Conservation (phyloP, 306 rosid species). For the Leucaena leucocephala region DNA sequence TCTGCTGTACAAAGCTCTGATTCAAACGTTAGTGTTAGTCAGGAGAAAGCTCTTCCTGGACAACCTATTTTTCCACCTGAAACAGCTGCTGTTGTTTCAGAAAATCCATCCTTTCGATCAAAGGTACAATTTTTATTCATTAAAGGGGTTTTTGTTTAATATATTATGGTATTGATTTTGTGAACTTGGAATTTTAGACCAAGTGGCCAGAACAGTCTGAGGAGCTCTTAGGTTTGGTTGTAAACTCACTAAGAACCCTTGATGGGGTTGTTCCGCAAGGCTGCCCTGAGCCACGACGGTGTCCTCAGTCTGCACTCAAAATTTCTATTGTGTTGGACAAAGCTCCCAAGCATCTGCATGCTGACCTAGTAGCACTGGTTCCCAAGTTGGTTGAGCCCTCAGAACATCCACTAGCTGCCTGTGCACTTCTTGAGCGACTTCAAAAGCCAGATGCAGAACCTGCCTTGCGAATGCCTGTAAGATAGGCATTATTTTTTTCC, state of each 20-base stretch:
- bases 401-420: constrained; percentile 96
- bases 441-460: constrained; percentile 97
- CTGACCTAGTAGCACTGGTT: constrained; percentile 86
- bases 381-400: constrained; percentile 98
- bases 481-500: constrained; percentile 37
- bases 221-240: constrained; percentile 98
- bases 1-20: constrained; percentile 95
- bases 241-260: constrained; percentile 91
- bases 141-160: constrained; percentile 26
- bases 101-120: constrained; percentile 68
- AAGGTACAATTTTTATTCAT: constrained; percentile 61
- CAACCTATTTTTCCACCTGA: constrained; percentile 81
- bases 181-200: constrained; percentile 60
- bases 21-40: constrained; percentile 46
- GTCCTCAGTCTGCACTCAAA: constrained; percentile 97
- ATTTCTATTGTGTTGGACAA: constrained; percentile 93
- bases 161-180: constrained; percentile 35
- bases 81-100: constrained; percentile 76
- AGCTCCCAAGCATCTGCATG: constrained; percentile 96
- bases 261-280: constrained; percentile 97
- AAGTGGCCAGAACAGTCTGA: constrained; percentile 99
- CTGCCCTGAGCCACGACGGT: constrained; percentile 94
- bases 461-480: constrained; percentile 82
- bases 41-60: constrained; percentile 72
- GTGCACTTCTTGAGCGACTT: constrained; percentile 88